phyloP scores from a whole-genome alignment of 1,139 yeast genomes.

The Candida sp. region DNA sequence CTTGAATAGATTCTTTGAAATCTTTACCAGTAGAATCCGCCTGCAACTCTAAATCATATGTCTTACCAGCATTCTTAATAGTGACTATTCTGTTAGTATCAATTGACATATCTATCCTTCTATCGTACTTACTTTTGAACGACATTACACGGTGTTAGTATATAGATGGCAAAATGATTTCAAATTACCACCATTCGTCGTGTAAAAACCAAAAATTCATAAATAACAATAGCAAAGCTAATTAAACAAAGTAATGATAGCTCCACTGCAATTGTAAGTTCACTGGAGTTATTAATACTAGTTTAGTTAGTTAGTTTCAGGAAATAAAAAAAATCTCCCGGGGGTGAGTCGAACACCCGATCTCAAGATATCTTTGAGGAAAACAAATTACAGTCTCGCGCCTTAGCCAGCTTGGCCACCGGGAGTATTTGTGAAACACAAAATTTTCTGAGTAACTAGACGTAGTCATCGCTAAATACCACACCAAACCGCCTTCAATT shows the following conservation, averaged over 20 bases:
- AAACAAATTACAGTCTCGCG: constrained; percentile 71
- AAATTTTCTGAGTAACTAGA: too few species aligned
- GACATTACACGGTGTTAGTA: constrained; percentile 1
- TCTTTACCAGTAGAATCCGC: constrained; percentile 58
- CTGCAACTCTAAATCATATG: constrained; percentile 64
- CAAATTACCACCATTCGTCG: neutral
- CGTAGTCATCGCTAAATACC: too few species aligned
- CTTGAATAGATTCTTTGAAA: constrained; percentile 69
- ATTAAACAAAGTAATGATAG: neutral
- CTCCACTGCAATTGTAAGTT: neutral
- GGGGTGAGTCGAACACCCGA: constrained; percentile 88
- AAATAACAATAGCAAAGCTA: neutral
- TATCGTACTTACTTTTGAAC: constrained; percentile 3
- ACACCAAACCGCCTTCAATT: too few species aligned
- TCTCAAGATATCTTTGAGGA: constrained; percentile 61
- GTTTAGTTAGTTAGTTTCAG: neutral
- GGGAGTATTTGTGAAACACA: constrained; percentile 34
- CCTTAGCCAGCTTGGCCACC: constrained; percentile 82
- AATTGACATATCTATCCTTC: neutral
- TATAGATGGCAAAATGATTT: constrained; percentile 2
- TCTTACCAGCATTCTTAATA: constrained; percentile 85
- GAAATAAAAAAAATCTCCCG: constrained; percentile 54
- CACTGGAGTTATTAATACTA: neutral
- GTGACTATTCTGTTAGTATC: constrained; percentile 19
- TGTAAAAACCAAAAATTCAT: neutral